phyloP scores from a whole-genome alignment of 2,329 filamentous ascomycete genomes.

The Paecilomyces sp. region DNA sequence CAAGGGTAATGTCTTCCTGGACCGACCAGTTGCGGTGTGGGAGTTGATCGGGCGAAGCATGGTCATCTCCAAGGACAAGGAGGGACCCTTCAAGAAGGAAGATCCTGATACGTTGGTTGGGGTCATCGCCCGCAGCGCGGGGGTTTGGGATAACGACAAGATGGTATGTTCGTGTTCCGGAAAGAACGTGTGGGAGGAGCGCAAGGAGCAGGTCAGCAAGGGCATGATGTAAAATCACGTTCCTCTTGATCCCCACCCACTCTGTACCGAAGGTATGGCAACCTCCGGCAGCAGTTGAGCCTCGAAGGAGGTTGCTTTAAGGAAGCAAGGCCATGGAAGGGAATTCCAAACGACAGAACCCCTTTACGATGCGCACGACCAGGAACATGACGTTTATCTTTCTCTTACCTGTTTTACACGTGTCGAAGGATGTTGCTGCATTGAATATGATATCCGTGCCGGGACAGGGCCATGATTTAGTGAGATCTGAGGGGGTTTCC shows the following conservation, averaged over 20 bases:
- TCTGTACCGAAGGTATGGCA: not conserved
- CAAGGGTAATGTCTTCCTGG: constrained; percentile 71
- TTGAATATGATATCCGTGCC: not conserved
- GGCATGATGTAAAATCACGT: constrained; percentile 64
- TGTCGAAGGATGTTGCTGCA: not conserved
- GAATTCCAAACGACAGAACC: not conserved
- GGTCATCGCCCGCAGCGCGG: constrained; percentile 89
- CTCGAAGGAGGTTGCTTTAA: not conserved
- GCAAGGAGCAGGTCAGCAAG: constrained; percentile 77
- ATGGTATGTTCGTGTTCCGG: constrained; percentile 96
- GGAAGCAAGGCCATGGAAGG: not conserved
- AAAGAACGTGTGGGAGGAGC: constrained; percentile 97
- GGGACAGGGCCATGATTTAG: not conserved
- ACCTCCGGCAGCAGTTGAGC: not conserved
- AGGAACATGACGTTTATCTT: not conserved
- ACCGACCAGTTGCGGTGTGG: constrained; percentile 81
- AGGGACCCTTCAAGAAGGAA: constrained; percentile 57
- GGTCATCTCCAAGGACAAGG: constrained; percentile 66
- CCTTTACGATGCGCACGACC: not conserved
- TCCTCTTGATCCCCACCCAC: not conserved
- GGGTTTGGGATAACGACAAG: constrained; percentile 99
- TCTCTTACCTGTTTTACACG: not conserved
- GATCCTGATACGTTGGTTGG: constrained; percentile 83
- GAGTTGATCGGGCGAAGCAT: constrained; percentile 92
- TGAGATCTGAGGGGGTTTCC: not conserved